Base-by-base conservation (phyloP, 805 yeast genomes). In the Teunomyces panamensis region DNA sequence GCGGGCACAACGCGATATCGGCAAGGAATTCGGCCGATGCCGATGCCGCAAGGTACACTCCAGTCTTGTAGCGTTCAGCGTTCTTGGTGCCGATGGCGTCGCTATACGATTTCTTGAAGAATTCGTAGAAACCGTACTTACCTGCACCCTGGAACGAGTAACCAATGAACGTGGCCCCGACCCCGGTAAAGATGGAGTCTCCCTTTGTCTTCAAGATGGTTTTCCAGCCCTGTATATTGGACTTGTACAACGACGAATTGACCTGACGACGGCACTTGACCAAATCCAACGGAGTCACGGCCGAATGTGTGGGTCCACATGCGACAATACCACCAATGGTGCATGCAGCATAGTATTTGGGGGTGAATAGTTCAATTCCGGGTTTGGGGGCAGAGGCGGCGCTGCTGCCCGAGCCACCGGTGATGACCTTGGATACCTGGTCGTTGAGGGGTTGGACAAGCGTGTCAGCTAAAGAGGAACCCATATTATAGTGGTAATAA, bases 81-180 rank as follows among this genome's bases (percentile, higher is more conserved):
- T 57, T 48, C 45, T 81, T 83, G 36, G 78, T 80, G 34, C 96
- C 94, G 44, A 85, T 77, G 28, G 80, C 48, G 59, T 81, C 80
- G 46, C 84, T 69, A 68, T 90, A 92, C 49, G 79, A 75, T 70
- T 86, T 82, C 73, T 92, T 92, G 80, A 92, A 92, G 59, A 74
- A 78, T 70, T 92, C 98, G 71, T 94, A 92, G 65, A 90, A 84
- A 28, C 99, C 99, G 69, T 92, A 92, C 70, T 92, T 92, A 59
- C 97, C 96, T 43, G 96, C 96, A 60, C 99, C 98, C 73, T 92
- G 99, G 60, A 91, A 73, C 6, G 97, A 86, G 71, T 94, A 92
- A 20, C 98, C 98, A 51, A 91, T 76, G 51, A 86, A 81, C 3
- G 98, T 94, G 43, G 98, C 97, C 34, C 96, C 94, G 54, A 89